phyloP scores from a whole-genome alignment of 495 filamentous ascomycete genomes.

The Penicillium paxilli region DNA sequence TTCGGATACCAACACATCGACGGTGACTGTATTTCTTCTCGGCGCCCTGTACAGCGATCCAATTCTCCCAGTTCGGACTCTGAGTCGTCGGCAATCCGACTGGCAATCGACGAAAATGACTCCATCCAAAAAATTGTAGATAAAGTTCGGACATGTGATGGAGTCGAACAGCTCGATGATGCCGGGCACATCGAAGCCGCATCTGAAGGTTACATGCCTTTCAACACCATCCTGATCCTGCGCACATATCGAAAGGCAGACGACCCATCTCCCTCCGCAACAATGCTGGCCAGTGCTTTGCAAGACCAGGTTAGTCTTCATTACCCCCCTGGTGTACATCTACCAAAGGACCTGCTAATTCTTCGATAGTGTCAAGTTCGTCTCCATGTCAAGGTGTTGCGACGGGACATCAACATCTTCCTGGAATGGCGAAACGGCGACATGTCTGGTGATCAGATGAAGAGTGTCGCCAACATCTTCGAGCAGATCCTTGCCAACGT shows the following conservation, averaged over 20 bases:
- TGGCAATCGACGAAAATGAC: constrained; percentile 35
- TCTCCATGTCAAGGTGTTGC: constrained; percentile 45
- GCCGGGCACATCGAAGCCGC: constrained; percentile 6
- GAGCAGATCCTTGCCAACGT: constrained; percentile 31
- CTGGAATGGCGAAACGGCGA: constrained; percentile 48
- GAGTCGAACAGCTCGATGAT: constrained; percentile 11
- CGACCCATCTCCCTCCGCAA: constrained; percentile 19
- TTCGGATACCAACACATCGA: constrained; percentile 53
- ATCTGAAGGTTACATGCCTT: constrained; percentile 24
- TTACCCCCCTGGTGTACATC: too few species aligned
- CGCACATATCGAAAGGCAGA: constrained; percentile 31
- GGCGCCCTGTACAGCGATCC: constrained; percentile 21
- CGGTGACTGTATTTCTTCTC: constrained; percentile 18
- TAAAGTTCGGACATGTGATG: constrained; percentile 20
- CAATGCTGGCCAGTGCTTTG: constrained; percentile 31
- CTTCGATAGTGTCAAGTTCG: constrained; percentile 40
- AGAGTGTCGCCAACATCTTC: constrained; percentile 41
- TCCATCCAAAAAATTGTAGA: constrained; percentile 32
- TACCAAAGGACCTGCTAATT: not conserved
- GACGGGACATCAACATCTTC: constrained; percentile 43
- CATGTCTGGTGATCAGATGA: constrained; percentile 45
- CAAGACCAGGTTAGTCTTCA: constrained; percentile 33
- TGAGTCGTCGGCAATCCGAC: constrained; percentile 17
- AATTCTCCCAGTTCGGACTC: constrained; percentile 1
- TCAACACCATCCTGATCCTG: constrained; percentile 44